Conservation (phyloP, 2,329 filamentous ascomycete genomes). For the Ilyonectria sp. region DNA sequence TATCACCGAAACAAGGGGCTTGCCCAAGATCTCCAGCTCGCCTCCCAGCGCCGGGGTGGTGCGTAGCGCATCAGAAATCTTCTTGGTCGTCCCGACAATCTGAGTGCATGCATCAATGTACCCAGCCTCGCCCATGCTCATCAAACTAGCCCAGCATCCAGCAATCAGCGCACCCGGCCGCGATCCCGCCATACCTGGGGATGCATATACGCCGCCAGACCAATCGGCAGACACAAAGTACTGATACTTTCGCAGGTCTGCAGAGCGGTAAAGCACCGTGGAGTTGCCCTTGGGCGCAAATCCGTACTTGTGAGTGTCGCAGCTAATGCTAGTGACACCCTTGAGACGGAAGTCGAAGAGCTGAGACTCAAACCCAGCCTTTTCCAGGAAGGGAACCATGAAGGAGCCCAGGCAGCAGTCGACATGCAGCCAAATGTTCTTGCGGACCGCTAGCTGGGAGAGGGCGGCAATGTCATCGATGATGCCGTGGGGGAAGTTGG, state of each 20-base stretch:
- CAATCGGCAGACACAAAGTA: slow-evolving; percentile 98
- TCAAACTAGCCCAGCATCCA: slow-evolving; percentile 93
- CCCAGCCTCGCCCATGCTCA: slow-evolving; percentile 88
- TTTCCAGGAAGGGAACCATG: slow-evolving; percentile 90
- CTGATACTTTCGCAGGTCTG: slow-evolving; percentile 85
- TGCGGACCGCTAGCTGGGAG: slow-evolving; percentile 84
- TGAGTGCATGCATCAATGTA: slow-evolving; percentile 90
- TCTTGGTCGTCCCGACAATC: slow-evolving; percentile 90
- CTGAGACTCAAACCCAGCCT: slow-evolving; percentile 91
- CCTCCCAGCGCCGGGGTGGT: slow-evolving; percentile 77
- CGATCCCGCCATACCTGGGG: slow-evolving; percentile 91
- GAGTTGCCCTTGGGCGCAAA: slow-evolving; percentile 99
- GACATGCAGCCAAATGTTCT: slow-evolving; percentile 90
- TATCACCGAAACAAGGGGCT: slow-evolving; percentile 90
- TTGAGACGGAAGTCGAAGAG: slow-evolving; percentile 95
- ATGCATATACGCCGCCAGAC: slow-evolving; percentile 96
- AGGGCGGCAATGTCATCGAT: slow-evolving; percentile 94
- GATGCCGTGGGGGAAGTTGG: slow-evolving; percentile 98
- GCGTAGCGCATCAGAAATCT: slow-evolving; percentile 82
- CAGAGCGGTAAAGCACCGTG: slow-evolving; percentile 89
- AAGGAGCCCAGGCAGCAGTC: slow-evolving; percentile 99
- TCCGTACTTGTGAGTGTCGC: slow-evolving; percentile 99
- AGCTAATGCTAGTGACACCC: slow-evolving; percentile 95
- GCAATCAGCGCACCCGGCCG: slow-evolving; percentile 95
- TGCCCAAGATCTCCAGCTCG: slow-evolving; percentile 86